Conservation (phyloP, 2,329 filamentous ascomycete genomes). For the Epichloe coenophiala region DNA sequence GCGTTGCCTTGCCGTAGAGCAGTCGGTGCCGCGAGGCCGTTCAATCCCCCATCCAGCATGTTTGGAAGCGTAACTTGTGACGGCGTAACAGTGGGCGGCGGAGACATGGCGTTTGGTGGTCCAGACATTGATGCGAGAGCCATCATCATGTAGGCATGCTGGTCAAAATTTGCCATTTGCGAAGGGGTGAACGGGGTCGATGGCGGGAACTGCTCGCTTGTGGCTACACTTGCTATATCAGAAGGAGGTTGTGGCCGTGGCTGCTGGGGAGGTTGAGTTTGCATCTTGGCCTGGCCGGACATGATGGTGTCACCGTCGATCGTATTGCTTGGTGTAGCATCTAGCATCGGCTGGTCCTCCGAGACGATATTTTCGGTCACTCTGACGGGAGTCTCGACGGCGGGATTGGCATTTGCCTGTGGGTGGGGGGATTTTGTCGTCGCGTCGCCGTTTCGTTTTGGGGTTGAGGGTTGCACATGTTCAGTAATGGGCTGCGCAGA, state of each 20-base stretch:
- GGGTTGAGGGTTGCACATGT: slow-evolving; percentile 6
- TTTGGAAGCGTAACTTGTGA: slow-evolving; percentile 32
- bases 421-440: not conserved
- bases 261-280: slow-evolving; percentile 1
- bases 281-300: slow-evolving; percentile 3
- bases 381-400: not conserved
- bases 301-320: not conserved
- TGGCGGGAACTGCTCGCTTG: slow-evolving; percentile 16
- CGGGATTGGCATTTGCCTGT: not conserved
- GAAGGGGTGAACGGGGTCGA: slow-evolving; percentile 21
- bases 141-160: slow-evolving; percentile 32
- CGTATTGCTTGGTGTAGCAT: slow-evolving; percentile 6
- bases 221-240: slow-evolving; percentile 6
- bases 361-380: not conserved
- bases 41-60: slow-evolving; percentile 18
- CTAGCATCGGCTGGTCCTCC: slow-evolving; percentile 9
- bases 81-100: slow-evolving; percentile 31
- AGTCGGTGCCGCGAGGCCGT: slow-evolving; percentile 16
- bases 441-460: not conserved
- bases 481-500: not conserved
- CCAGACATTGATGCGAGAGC: slow-evolving; percentile 27
- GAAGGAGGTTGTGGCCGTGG: slow-evolving; percentile 8
- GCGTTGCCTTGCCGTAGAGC: slow-evolving; percentile 21
- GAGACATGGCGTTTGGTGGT: slow-evolving; percentile 23
- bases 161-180: slow-evolving; percentile 19